A percentile compares a stretch with the other conserved stretches of the same genome.
Evolutionary conservation across 768 basidiomycete genomes (phyloP).

Genomic region (Macrocybe gigantea): DNA sequence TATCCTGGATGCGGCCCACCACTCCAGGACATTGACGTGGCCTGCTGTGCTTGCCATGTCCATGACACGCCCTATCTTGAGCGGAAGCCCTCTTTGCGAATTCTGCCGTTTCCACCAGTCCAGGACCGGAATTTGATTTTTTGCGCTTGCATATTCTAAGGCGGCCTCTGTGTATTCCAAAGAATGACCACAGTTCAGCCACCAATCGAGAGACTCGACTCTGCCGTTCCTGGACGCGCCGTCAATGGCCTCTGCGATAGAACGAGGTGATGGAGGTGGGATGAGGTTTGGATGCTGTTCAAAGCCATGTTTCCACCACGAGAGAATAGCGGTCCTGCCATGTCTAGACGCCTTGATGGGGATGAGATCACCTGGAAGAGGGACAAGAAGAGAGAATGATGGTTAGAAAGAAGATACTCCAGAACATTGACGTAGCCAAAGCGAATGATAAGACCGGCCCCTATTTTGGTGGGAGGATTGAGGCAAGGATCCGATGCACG

Average conservation of each 20-base stretch:
- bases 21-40: slow-evolving; percentile 69
- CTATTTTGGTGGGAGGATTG: slow-evolving; percentile 62
- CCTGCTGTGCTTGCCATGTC: slow-evolving; percentile 81
- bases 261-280: slow-evolving; percentile 44
- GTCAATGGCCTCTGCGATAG: slow-evolving; percentile 69
- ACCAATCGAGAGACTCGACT: slow-evolving; percentile 75
- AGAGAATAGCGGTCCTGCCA: slow-evolving; percentile 65
- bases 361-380: slow-evolving; percentile 65
- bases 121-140: slow-evolving; percentile 68
- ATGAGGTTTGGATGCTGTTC: slow-evolving; percentile 58
- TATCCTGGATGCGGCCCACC: slow-evolving; percentile 79
- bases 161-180: slow-evolving; percentile 78
- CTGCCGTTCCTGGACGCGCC: slow-evolving; percentile 76
- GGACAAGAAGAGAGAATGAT: slow-evolving; percentile 57
- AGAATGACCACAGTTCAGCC: slow-evolving; percentile 58
- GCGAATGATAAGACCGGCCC: slow-evolving; percentile 60
- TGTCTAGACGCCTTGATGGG: slow-evolving; percentile 75
- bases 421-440: slow-evolving; percentile 76
- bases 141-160: slow-evolving; percentile 74
- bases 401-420: slow-evolving; percentile 62
- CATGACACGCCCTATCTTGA: slow-evolving; percentile 82
- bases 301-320: slow-evolving; percentile 74
- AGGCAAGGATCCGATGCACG: slow-evolving; percentile 50
- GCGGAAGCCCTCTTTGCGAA: slow-evolving; percentile 40
- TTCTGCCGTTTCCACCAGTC: slow-evolving; percentile 79